Conservation (phyloP, 2,329 filamentous ascomycete genomes). For the Scolecobasidium constrictum region DNA sequence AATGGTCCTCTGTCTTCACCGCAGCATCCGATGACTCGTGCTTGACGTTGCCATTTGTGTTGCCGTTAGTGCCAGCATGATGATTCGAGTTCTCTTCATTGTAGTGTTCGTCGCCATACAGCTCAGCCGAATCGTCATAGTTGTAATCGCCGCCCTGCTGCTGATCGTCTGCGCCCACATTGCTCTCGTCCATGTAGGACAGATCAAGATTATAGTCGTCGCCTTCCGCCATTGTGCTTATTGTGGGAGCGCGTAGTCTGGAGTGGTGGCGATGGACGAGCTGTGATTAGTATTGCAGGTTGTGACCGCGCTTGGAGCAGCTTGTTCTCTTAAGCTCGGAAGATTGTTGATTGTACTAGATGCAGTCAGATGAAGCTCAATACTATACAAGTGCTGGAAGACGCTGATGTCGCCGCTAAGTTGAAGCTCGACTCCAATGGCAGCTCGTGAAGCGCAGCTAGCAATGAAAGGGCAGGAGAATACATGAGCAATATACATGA, state of each 20-base stretch:
- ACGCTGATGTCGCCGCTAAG: neutral
- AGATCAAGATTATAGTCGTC: constrained; percentile 64
- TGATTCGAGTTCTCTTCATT: neutral
- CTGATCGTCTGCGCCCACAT: constrained; percentile 29
- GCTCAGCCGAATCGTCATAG: constrained; percentile 11
- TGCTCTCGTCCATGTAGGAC: constrained; percentile 21
- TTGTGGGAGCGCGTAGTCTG: too few relatives aligned
- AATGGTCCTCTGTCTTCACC: neutral
- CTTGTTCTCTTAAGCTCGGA: neutral
- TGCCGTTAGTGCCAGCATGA: constrained; percentile 9
- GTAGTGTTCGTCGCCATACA: constrained; percentile 6
- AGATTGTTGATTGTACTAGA: neutral
- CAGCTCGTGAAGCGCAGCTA: neutral
- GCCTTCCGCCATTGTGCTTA: constrained; percentile 44
- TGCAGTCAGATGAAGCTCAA: neutral
- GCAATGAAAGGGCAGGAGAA: neutral
- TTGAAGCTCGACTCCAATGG: neutral
- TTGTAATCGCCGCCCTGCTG: constrained; percentile 36
- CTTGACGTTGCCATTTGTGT: neutral
- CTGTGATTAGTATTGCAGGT: neutral
- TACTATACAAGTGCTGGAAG: neutral
- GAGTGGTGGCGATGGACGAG: neutral
- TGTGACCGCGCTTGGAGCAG: too few relatives aligned
- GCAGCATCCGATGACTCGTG: neutral
- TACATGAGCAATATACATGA: neutral